These are phyloP conservation scores for Eucalyptus regnans DNA, from an alignment of 345 rosid genomes.

Conservation along the genomic window DNA sequence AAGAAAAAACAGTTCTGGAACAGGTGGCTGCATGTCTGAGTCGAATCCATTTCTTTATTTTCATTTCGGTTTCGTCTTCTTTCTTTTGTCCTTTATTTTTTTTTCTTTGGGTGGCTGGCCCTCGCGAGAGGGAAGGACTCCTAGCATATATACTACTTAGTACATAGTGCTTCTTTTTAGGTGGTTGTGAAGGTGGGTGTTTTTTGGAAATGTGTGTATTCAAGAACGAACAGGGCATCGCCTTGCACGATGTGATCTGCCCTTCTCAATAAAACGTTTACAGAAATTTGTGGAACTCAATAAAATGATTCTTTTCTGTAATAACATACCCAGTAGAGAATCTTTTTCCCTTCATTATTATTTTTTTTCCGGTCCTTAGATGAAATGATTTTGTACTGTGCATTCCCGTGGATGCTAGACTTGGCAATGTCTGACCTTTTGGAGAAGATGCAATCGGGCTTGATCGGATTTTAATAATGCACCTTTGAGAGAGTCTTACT, in stretches of 20 bases:
- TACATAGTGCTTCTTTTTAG: not conserved
- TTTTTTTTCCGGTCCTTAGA: not conserved
- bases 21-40: not conserved
- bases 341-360: not conserved
- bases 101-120: not conserved
- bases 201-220: not conserved
- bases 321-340: not conserved
- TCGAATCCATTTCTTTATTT: not conserved
- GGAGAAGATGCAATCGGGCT: not conserved
- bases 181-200: not conserved
- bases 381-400: not conserved
- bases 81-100: not conserved
- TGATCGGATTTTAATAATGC: not conserved
- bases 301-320: not conserved
- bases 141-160: not conserved
- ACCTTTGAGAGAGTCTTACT: not conserved
- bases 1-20: not conserved
- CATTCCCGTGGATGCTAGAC: not conserved
- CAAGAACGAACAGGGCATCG: not conserved
- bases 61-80: not conserved
- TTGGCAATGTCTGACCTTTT: not conserved
- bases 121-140: not conserved
- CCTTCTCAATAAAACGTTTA: not conserved
- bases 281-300: conserved; percentile 1
- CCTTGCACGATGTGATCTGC: not conserved